Conservation (phyloP, 2,329 filamentous ascomycete species). For the Tolypocladium pustulatum region DNA sequence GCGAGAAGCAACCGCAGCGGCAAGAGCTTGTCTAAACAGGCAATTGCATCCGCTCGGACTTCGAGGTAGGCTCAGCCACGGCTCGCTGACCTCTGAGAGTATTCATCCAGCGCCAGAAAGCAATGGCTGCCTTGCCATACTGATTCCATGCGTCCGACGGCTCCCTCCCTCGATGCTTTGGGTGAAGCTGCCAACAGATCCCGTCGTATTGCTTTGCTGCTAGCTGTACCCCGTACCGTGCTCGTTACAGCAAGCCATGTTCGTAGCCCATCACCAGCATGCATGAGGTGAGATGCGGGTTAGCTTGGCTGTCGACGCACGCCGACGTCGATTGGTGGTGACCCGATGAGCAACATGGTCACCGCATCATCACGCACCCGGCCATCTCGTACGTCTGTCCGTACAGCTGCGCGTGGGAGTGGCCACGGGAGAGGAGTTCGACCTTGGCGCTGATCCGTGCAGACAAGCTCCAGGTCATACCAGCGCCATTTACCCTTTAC, state of each 20-base stretch:
- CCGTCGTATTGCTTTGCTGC: background rate
- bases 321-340: background rate
- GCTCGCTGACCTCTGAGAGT: background rate
- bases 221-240: background rate
- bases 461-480: background rate
- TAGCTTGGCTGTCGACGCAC: background rate
- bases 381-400: background rate
- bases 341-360: background rate
- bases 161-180: background rate
- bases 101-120: background rate
- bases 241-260: background rate
- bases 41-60: background rate
- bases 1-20: background rate
- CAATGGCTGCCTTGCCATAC: no score
- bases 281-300: background rate
- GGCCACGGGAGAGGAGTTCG: background rate
- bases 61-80: background rate
- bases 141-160: background rate
- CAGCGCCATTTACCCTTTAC: background rate
- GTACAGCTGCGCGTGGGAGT: background rate
- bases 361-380: background rate
- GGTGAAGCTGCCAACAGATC: background rate
- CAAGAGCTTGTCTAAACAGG: background rate
- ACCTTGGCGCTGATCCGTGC: background rate
- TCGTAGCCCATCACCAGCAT: background rate